Evolutionary conservation across 2,329 filamentous ascomycete genomes (phyloP).

Genomic region (Talaromyces sp.): DNA sequence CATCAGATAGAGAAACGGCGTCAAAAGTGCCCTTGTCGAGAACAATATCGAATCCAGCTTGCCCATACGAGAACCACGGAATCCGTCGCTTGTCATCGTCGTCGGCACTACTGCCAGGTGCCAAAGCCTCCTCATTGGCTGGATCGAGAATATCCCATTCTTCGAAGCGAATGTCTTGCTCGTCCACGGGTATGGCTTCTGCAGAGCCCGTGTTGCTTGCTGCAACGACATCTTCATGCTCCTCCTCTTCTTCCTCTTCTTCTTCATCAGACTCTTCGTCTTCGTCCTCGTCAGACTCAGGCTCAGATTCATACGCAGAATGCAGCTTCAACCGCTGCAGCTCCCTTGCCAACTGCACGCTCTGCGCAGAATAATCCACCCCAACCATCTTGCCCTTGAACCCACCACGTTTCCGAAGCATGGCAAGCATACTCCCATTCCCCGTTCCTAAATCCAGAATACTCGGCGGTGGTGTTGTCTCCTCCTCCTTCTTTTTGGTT

Average conservation of each 20-base stretch:
- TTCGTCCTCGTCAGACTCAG: slow-evolving; percentile 18
- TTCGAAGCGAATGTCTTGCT: slow-evolving; percentile 40
- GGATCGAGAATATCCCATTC: slow-evolving; percentile 60
- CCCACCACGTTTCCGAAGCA: slow-evolving; percentile 59
- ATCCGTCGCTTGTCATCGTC: slow-evolving; percentile 11
- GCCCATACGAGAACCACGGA: slow-evolving; percentile 34
- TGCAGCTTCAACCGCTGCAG: slow-evolving; percentile 45
- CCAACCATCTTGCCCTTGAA: slow-evolving; percentile 71
- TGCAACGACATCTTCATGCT: slow-evolving; percentile 20
- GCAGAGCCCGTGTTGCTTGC: neutral
- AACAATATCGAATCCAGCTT: slow-evolving; percentile 73
- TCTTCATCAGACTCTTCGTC: slow-evolving; percentile 14
- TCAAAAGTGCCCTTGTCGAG: slow-evolving; percentile 99
- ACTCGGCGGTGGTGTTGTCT: slow-evolving; percentile 17
- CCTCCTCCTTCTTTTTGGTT: too few species aligned
- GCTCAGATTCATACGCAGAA: slow-evolving; percentile 27
- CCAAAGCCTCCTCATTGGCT: slow-evolving; percentile 12
- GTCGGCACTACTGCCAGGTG: neutral
- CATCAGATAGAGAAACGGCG: slow-evolving; percentile 66
- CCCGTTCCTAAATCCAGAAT: slow-evolving; percentile 89
- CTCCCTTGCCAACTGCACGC: slow-evolving; percentile 65
- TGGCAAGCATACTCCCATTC: slow-evolving; percentile 85
- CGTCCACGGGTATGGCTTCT: slow-evolving; percentile 8
- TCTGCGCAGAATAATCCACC: slow-evolving; percentile 77
- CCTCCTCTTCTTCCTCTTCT: slow-evolving; percentile 21